These are phyloP conservation scores for Plasmodium reichenowi DNA, from an alignment of 169 alveolate genomes.

Conservation along the genomic window DNA sequence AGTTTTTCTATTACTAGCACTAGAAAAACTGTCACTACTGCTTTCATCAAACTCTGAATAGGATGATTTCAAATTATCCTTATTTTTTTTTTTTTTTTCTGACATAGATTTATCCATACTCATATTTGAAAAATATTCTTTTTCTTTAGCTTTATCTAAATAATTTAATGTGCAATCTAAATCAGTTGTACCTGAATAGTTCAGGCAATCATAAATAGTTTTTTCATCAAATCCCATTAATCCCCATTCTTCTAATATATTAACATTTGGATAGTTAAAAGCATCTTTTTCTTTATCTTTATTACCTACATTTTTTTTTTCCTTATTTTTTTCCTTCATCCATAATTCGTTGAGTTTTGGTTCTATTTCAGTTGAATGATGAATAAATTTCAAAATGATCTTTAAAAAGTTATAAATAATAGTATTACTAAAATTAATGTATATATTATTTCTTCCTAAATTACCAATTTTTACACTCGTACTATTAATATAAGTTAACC, in stretches of 20 bases:
- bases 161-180: constrained; percentile 58
- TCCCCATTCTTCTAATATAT: constrained; percentile 45
- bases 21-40: constrained; percentile 51
- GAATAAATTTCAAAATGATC: constrained; percentile 56
- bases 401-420: constrained; percentile 45
- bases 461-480: constrained; percentile 70
- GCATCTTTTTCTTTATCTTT: constrained; percentile 68
- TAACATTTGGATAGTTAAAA: constrained; percentile 43
- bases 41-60: constrained; percentile 37
- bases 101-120: constrained; percentile 7
- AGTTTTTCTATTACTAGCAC: background rate
- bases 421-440: constrained; percentile 69
- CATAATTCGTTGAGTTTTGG: constrained; percentile 45
- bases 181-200: constrained; percentile 73
- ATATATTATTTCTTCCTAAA: constrained; percentile 66
- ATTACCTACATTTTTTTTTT: constrained; percentile 24
- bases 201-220: constrained; percentile 42
- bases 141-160: constrained; percentile 58
- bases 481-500: constrained; percentile 73
- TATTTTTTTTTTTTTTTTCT: constrained; percentile 1
- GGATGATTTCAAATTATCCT: constrained; percentile 2
- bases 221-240: constrained; percentile 70
- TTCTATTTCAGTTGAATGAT: constrained; percentile 51
- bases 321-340: constrained; percentile 58
- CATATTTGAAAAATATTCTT: constrained; percentile 13